Evolutionary conservation across 208 protist species (phyloP).

Genomic region (Trypanosomatidae sp.): DNA sequence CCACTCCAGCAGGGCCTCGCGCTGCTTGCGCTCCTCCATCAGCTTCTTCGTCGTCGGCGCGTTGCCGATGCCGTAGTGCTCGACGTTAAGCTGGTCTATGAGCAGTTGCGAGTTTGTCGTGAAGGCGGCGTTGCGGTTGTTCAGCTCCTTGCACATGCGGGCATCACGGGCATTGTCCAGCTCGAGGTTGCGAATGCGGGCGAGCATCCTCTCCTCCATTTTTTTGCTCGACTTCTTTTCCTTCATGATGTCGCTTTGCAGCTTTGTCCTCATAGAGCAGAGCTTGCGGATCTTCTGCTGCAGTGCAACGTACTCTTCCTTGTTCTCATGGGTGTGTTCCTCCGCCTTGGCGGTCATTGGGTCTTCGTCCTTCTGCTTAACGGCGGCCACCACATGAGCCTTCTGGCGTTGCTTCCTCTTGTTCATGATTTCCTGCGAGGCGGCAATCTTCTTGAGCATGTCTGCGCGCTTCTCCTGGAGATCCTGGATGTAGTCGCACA

Average conservation of each 20-base stretch:
- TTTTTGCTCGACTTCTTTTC: conserved; percentile 40
- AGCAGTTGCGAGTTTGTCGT: conserved; percentile 72
- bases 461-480: conserved; percentile 56
- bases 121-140: conserved; percentile 65
- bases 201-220: conserved; percentile 42
- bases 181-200: conserved; percentile 45
- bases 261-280: conserved; percentile 63
- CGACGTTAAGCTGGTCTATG: conserved; percentile 71
- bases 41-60: conserved; percentile 56
- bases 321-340: conserved; percentile 45
- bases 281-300: conserved; percentile 61
- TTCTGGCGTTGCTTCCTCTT: conserved; percentile 13
- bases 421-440: conserved; percentile 40
- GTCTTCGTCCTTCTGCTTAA: conserved; percentile 23
- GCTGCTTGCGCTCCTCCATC: conserved; percentile 49
- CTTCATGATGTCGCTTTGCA: conserved; percentile 47
- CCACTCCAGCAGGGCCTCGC: conserved; percentile 33
- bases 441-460: conserved; percentile 43
- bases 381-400: conserved; percentile 2
- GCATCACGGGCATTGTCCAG: conserved; percentile 60
- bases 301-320: conserved; percentile 26
- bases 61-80: conserved; percentile 75
- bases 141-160: conserved; percentile 64
- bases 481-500: conserved; percentile 63
- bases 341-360: conserved; percentile 41